phyloP scores from a whole-genome alignment of 805 yeast species.

The Kazachstania viticola region DNA sequence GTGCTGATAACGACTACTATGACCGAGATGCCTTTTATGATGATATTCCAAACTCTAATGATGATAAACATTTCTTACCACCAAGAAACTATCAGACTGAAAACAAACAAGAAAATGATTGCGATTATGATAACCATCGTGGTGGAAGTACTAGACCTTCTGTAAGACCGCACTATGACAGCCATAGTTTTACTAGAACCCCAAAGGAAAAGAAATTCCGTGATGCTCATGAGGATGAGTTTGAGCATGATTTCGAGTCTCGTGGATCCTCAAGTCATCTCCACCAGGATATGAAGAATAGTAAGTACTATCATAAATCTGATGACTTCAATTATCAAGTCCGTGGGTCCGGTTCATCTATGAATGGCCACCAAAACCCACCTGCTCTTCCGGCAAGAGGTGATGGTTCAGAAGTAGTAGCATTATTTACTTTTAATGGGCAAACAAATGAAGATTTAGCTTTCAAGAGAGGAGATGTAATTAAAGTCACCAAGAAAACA shows the following conservation, averaged over 20 bases:
- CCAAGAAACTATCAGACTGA: background rate
- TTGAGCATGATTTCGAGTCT: background rate
- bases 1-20: constrained; percentile 35
- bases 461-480: constrained; percentile 89
- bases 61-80: constrained; percentile 16
- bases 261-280: background rate
- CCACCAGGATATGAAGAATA: background rate
- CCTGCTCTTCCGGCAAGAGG: background rate
- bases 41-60: constrained; percentile 42
- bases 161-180: too few relatives aligned
- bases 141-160: constrained; percentile 1
- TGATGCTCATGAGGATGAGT: background rate
- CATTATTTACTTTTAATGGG: constrained; percentile 79
- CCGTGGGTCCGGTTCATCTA: too few relatives aligned
- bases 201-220: too few relatives aligned
- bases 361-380: too few relatives aligned
- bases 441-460: constrained; percentile 90
- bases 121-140: background rate
- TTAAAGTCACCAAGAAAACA: constrained; percentile 73
- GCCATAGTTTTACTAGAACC: background rate
- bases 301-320: background rate
- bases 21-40: constrained; percentile 36
- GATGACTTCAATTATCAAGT: background rate
- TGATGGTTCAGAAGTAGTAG: constrained; percentile 54
- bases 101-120: constrained; percentile 1